Evolutionary conservation across 2,329 filamentous ascomycete genomes (phyloP), one percentile per base, ranked within the genome.

Genomic region (Hymenoscyphus infarciens): DNA sequence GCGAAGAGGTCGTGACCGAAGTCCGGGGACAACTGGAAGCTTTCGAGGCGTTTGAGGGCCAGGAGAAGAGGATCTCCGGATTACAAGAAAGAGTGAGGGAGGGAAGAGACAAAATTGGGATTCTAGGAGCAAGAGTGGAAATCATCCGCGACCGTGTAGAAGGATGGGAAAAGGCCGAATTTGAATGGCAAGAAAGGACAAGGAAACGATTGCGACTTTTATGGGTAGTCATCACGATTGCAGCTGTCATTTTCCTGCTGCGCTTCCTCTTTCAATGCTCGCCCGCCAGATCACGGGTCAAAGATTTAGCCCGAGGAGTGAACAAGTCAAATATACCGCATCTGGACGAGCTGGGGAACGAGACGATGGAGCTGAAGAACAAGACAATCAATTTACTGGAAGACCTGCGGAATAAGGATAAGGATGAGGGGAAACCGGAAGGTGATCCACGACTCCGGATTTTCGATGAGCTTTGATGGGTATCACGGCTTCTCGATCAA

Each of bases 141-240:
- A 76, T 80, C 15, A 87, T 91, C 13, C 81, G 85, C 57, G 76
- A 81, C 61, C 81, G 84, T 7, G 84, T 93, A 15, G 87, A 90
- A 72, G 78, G 79, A 31, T 90, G 88, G 82, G 87, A 90, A 73
- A 80, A 79, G 61, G 81, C 83, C 1, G 89, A 92, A 74, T 80
- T 78, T 56, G 84, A 86, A 69, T 88, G 87, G 81, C 84, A 90
- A 75, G 86, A 89, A 70, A 84, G 80, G 69, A 89, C 86, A n/a
- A 78, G 85, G 64, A 80, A 78, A 72, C 81, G 87, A 57, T 77
- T 91, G 65, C 84, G 83, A 67, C 80, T 83, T 22, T 76, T 89
- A 56, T 91, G 87, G 86, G 80, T 85, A 45, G 79, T 86, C 65
- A 82, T 82, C 64, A 82, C 77, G 25, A 73, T 79, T 8, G 63